Base-by-base conservation (phyloP, 495 filamentous ascomycete species). In the Aspergillus bridgeri region DNA sequence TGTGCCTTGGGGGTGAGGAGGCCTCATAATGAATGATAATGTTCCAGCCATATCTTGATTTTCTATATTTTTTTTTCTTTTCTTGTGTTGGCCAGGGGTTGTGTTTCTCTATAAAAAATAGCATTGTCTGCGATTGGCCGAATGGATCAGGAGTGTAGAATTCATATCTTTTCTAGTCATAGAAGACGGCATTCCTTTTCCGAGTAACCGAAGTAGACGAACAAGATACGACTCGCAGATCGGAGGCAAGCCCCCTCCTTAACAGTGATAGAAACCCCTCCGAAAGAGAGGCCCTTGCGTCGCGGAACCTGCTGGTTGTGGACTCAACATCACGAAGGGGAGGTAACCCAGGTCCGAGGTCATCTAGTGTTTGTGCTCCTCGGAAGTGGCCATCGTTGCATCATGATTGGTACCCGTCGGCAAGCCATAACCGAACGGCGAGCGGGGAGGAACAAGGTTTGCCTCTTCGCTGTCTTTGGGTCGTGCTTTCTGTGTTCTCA, bases 1-100 rank as follows among this genome's bases (percentile, higher is more conserved):
- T 69, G 21, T 79, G 75, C 64, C 45, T 80, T 24, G 63, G 69
- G 3, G 69, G 70, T 5, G 67, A 68, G 47, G 75, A 77, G 62
- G 71, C 73, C 22, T 73, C 61, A 73, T 71, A 62, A 69, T 51
- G 42, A 38, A 48, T 58, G 59, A 50, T 57, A 48, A 65, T 66
- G 54, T 25, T 48, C 15, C 23, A 48, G 25, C 53, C 19, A 45
- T 57, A 25, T 49, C 9, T 53, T 5, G 19, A 9, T 53, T 33
- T 43, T 25, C n/a, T 1, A 4, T 46, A 3, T 44, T 20, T 7
- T 25, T 25, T 59, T 47, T 51, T 33, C 13, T 38, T 61, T 19
- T 50, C 56, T 45, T 44, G 56, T 18, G 20, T 8, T 55, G 5
- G 2, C n/a, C n/a, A 29, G 17, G 15, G 51, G 50, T 51, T 56